A percentile compares a stretch with the other conserved stretches of the same genome.
These are phyloP conservation scores for Naganishia albida DNA, from an alignment of 1,284 basidiomycete species.

Conservation along the genomic window DNA sequence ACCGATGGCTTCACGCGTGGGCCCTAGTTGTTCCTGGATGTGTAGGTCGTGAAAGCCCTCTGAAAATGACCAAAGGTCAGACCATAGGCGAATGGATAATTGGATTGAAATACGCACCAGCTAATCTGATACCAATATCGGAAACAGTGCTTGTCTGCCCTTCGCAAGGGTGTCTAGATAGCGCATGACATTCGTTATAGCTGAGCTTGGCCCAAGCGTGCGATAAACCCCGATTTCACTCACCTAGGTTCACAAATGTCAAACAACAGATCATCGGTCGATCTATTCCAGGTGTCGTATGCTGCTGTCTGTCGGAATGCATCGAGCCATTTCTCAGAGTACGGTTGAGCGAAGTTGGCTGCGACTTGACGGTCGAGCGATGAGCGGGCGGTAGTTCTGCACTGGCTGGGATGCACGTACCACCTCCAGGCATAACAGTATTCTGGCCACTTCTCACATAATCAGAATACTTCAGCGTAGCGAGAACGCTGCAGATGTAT, in stretches of 20 bases:
- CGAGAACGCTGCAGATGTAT: conserved; percentile 50
- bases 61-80: conserved; percentile 44
- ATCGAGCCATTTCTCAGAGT: conserved; percentile 77
- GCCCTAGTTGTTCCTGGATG: conserved; percentile 82
- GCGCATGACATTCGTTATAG: no score
- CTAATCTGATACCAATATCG: conserved; percentile 80
- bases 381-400: neutral
- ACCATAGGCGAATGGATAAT: neutral
- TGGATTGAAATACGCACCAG: conserved; percentile 38
- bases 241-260: conserved; percentile 88
- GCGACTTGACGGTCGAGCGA: conserved; percentile 21
- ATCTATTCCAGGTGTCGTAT: conserved; percentile 80
- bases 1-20: conserved; percentile 79
- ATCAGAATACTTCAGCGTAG: conserved; percentile 82
- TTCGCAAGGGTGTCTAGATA: conserved; percentile 71
- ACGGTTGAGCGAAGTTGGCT: conserved; percentile 63
- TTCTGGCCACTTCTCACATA: conserved; percentile 59
- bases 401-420: conserved; percentile 5
- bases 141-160: conserved; percentile 83
- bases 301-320: conserved; percentile 82
- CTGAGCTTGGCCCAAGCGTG: no score
- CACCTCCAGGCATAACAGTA: conserved; percentile 38
- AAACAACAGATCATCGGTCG: conserved; percentile 84
- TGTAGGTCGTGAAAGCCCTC: conserved; percentile 90
- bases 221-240: no score